Conservation (phyloP, 495 filamentous ascomycete genomes). For the Cetradonia linearis region DNA sequence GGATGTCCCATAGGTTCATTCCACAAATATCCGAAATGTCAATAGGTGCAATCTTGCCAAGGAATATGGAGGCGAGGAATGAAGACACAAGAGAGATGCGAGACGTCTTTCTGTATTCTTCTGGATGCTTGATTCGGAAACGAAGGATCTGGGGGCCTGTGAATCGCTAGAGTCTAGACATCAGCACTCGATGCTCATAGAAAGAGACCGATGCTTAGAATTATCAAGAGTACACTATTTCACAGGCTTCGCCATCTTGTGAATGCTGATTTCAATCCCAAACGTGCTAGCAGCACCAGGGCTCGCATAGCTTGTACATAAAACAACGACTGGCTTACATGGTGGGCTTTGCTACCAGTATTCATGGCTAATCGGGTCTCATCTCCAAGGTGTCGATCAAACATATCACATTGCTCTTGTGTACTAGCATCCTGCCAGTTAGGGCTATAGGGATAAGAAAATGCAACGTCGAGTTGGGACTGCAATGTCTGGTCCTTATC, state of each 20-base stretch:
- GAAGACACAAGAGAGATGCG: constrained; percentile 91
- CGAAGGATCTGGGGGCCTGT: constrained; percentile 95
- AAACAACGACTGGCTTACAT: constrained; percentile 47
- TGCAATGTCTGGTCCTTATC: constrained; percentile 50
- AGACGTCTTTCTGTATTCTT: constrained; percentile 66
- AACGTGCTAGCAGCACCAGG: neutral
- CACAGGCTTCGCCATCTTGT: neutral
- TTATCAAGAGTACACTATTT: neutral
- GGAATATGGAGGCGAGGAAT: constrained; percentile 84
- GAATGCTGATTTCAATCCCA: neutral
- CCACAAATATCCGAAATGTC: constrained; percentile 94
- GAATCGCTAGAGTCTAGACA: constrained; percentile 55
- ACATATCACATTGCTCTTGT: constrained; percentile 78
- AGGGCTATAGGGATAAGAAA: constrained; percentile 79
- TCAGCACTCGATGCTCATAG: neutral
- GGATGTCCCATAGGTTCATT: constrained; percentile 94
- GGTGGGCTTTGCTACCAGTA: constrained; percentile 89
- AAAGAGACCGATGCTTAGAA: neutral
- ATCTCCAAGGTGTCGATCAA: constrained; percentile 60
- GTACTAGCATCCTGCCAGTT: constrained; percentile 99
- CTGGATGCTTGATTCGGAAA: constrained; percentile 67
- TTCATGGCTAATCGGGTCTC: constrained; percentile 58
- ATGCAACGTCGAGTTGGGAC: constrained; percentile 61
- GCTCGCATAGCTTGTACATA: neutral
- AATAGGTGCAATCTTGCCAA: constrained; percentile 74